Evolutionary conservation across 1,284 basidiomycete species (phyloP), one percentile per base, ranked within the genome.

Genomic region (Wolfiporia cocos): DNA sequence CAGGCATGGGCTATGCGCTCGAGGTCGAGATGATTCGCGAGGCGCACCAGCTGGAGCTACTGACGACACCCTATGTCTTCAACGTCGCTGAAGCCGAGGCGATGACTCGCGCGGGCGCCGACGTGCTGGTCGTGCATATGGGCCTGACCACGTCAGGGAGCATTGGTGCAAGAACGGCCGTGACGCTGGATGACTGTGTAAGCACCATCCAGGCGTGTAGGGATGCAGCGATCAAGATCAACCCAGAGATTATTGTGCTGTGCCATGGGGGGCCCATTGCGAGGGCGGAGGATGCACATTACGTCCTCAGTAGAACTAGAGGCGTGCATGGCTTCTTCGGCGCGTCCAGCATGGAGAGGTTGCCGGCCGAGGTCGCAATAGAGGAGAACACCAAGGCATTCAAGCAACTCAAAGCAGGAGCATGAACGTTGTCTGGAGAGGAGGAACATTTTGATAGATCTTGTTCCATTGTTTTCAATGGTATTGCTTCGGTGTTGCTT

Each of bases 41-140:
- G 45, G 53, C 53, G 36, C 53, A 41, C 45, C 14, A 29, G 20
- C 49, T 53, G 39, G 51, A 37, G n/a, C 49, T 55, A 19, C 51
- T 55, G 22, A 55, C 53, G 34, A 51, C 49, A 5, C 51, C 53
- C 20, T 55, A 55, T 37, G 51, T 55, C 22, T 55, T 55, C 44
- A 42, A 41, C 18, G 47, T 47, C 7, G 43, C 20, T 7, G 46
- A 55, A 22, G 51, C 53, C 24, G 51, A 48, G 39, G 53, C 48
- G 24, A 55, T 55, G 53, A 32, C 49, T 12, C 47, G 39, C 11
- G 53, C 48, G 15, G 53, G 53, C 18, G 51, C 53, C 24, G 53
- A 55, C 39, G 51, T 53, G 18, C 41, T 55, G n/a, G 51, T 55
- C 26, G 53, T 55, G n/a, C 53, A 55, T 22, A 53, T 53, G 53